A percentile compares a stretch with the other conserved stretches of the same genome.
These are phyloP conservation scores for grape (Vitis vinifera) DNA, from an alignment of 164 flowering plant species.

Conservation along the genomic window DNA sequence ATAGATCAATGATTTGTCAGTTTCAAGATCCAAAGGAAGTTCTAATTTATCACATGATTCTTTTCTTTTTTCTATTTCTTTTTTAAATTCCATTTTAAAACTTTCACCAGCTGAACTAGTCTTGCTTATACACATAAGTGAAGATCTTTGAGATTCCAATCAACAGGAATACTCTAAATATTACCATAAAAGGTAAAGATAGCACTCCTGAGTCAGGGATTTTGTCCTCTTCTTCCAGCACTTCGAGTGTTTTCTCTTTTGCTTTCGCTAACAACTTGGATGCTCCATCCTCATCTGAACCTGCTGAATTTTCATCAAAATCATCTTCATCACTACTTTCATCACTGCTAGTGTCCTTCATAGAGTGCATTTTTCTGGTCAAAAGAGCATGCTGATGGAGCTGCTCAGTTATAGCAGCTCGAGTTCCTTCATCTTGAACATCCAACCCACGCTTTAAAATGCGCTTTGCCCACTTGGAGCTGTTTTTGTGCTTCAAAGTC, in stretches of 20 bases:
- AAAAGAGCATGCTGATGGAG: constrained; percentile 65
- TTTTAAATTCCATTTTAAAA: too few species aligned
- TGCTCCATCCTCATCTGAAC: constrained; percentile 41
- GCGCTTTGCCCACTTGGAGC: constrained; percentile 81
- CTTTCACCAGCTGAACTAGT: neutral
- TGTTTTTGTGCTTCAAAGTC: constrained; percentile 80
- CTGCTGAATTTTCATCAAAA: constrained; percentile 39
- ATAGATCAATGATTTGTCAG: neutral
- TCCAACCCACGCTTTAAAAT: constrained; percentile 66
- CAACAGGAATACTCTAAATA: constrained; percentile 4
- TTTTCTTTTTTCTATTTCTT: too few species aligned
- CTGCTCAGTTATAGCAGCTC: constrained; percentile 84
- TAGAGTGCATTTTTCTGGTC: constrained; percentile 79
- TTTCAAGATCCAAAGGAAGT: neutral
- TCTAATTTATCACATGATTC: neutral
- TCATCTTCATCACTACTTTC: constrained; percentile 63
- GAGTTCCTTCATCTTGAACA: constrained; percentile 85
- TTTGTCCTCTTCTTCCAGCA: constrained; percentile 63
- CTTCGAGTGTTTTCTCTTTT: constrained; percentile 62
- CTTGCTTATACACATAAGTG: neutral
- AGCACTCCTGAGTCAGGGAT: constrained; percentile 68
- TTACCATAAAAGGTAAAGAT: constrained; percentile 91
- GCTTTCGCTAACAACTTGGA: constrained; percentile 59
- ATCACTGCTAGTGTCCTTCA: constrained; percentile 64
- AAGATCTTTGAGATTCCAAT: neutral